Conservation (phyloP, 345 rosid genomes). For the Hypericum androsaemum region DNA sequence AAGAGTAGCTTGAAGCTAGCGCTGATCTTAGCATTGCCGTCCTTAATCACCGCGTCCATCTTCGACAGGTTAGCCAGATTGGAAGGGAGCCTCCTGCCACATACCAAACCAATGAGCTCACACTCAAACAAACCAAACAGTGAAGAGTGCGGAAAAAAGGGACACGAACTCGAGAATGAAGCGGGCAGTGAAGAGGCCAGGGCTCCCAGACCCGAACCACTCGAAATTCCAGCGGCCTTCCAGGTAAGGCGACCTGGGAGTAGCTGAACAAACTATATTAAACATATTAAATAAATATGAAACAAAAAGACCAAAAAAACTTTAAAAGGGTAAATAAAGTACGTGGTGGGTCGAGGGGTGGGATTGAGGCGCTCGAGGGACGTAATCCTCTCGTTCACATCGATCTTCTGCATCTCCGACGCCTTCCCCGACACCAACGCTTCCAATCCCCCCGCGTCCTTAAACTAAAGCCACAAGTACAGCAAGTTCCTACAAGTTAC, state of each 20-base stretch:
- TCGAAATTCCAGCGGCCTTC: constrained; percentile 91
- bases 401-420: constrained; percentile 65
- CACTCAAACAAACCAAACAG: constrained; percentile 1
- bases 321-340: constrained; percentile 15
- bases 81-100: constrained; percentile 73
- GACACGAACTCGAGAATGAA: constrained; percentile 55
- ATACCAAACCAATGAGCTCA: constrained; percentile 8
- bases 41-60: constrained; percentile 61
- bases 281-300: constrained; percentile 12
- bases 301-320: background rate
- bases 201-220: constrained; percentile 85
- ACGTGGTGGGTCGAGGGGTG: constrained; percentile 87
- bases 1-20: constrained; percentile 54
- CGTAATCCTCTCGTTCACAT: constrained; percentile 79
- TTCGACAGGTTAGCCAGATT: constrained; percentile 57
- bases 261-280: constrained; percentile 41
- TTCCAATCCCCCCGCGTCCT: constrained; percentile 90
- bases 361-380: constrained; percentile 90
- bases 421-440: constrained; percentile 65
- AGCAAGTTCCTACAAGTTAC: background rate
- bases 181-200: constrained; percentile 59
- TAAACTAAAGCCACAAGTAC: constrained; percentile 36
- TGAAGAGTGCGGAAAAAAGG: background rate
- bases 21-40: constrained; percentile 47
- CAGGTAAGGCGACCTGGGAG: constrained; percentile 77